A percentile compares a stretch with the other conserved stretches of the same genome.
Conservation (phyloP, 2,329 filamentous ascomycete species). For the Arthroderma sp. region DNA sequence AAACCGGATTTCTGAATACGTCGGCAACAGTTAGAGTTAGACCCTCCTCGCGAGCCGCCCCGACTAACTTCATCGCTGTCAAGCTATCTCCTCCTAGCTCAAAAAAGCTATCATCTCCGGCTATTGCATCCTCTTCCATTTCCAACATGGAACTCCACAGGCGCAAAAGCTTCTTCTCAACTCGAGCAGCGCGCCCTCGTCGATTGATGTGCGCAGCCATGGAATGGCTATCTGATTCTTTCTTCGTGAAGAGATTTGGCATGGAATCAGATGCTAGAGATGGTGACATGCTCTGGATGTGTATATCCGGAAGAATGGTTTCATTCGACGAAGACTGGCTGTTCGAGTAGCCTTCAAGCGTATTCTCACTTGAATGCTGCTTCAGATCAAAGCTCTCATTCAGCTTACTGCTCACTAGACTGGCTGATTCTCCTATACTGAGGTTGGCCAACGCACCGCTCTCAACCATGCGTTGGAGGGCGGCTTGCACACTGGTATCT, state of each 20-base stretch:
- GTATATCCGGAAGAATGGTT: background rate
- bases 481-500: slow-evolving; percentile 9
- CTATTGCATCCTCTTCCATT: slow-evolving; percentile 20
- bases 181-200: slow-evolving; percentile 13
- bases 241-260: slow-evolving; percentile 3
- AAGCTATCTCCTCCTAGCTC: slow-evolving; percentile 30
- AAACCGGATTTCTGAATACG: slow-evolving; percentile 30
- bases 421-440: slow-evolving; percentile 1
- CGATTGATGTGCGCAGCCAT: slow-evolving; percentile 9
- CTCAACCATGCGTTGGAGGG: slow-evolving; percentile 8
- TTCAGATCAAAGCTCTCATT: slow-evolving; percentile 3
- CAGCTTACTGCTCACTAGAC: slow-evolving; percentile 1
- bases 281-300: background rate
- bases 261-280: slow-evolving; percentile 4
- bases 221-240: slow-evolving; percentile 6
- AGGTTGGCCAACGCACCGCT: slow-evolving; percentile 3
- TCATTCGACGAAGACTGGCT: background rate
- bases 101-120: slow-evolving; percentile 30
- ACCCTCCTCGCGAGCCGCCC: slow-evolving; percentile 27
- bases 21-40: slow-evolving; percentile 30
- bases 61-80: slow-evolving; percentile 29
- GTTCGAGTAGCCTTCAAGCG: background rate
- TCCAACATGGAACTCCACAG: slow-evolving; percentile 27
- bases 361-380: background rate
- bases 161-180: slow-evolving; percentile 24